Conservation (phyloP, 2,329 filamentous ascomycete species). For the Grosmannia huntii region DNA sequence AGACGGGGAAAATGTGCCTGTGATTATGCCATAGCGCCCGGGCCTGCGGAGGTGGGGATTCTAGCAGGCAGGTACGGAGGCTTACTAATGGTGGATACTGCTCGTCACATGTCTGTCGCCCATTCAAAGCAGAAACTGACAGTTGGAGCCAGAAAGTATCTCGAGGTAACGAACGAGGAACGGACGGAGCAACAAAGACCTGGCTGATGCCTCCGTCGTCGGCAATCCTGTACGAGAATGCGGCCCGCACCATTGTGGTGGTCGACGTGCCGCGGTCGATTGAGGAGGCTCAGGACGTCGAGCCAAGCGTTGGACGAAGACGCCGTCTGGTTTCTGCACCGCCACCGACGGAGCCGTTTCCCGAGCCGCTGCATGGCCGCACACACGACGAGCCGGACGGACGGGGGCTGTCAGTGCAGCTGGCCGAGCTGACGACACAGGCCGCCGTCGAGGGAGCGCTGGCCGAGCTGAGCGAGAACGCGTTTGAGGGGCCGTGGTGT, state of each 20-base stretch:
- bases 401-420: slow-evolving; percentile 26
- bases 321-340: slow-evolving; percentile 32
- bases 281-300: slow-evolving; percentile 47
- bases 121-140: neutral
- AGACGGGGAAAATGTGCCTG: slow-evolving; percentile 1
- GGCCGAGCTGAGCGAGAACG: slow-evolving; percentile 19
- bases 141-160: too few species aligned
- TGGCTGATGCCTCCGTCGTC: slow-evolving; percentile 7
- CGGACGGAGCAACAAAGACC: too few species aligned
- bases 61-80: neutral
- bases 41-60: neutral
- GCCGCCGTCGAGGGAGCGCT: slow-evolving; percentile 34
- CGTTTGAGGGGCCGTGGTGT: slow-evolving; percentile 30
- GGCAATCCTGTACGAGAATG: slow-evolving; percentile 41
- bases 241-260: slow-evolving; percentile 36
- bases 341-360: slow-evolving; percentile 31
- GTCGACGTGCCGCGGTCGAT: slow-evolving; percentile 61
- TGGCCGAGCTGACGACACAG: slow-evolving; percentile 40
- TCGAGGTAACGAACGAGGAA: too few species aligned
- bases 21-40: too few species aligned
- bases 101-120: neutral
- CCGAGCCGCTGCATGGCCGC: slow-evolving; percentile 4
- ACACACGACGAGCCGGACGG: neutral
- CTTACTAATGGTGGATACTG: neutral
- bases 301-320: too few species aligned